Percentiles rank a stretch among this genome's conserved stretches.
These are phyloP conservation scores for Kodamaea hsintzibuensis DNA, from an alignment of 805 yeast genomes.

Conservation along the genomic window DNA sequence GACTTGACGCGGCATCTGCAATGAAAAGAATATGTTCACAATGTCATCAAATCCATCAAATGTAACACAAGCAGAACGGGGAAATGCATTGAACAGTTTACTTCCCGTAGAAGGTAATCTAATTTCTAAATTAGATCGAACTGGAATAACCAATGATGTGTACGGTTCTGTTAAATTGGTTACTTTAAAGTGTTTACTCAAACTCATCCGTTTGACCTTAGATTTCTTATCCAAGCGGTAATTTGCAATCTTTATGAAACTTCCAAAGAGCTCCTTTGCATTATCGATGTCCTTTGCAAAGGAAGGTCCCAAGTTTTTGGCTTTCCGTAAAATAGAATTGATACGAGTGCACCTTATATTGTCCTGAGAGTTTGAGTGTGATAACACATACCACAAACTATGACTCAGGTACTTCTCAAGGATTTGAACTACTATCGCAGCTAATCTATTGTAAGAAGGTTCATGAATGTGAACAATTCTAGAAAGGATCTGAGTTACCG, in stretches of 20 bases:
- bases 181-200: slow-evolving; percentile 44
- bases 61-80: slow-evolving; percentile 44
- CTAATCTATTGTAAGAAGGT: slow-evolving; percentile 55
- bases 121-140: slow-evolving; percentile 66
- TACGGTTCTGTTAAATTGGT: slow-evolving; percentile 28
- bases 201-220: slow-evolving; percentile 33
- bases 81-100: slow-evolving; percentile 47
- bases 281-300: slow-evolving; percentile 19
- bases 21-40: slow-evolving; percentile 72
- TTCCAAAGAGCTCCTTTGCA: slow-evolving; percentile 40
- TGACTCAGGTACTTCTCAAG: slow-evolving; percentile 73
- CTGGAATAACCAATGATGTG: slow-evolving; percentile 67
- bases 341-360: slow-evolving; percentile 29
- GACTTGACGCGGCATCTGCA: slow-evolving; percentile 84
- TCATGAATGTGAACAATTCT: slow-evolving; percentile 66
- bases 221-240: slow-evolving; percentile 37
- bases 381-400: slow-evolving; percentile 80
- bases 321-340: slow-evolving; percentile 19
- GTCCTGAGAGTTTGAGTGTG: slow-evolving; percentile 62
- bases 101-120: slow-evolving; percentile 53
- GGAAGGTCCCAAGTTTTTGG: slow-evolving; percentile 14
- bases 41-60: slow-evolving; percentile 63
- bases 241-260: slow-evolving; percentile 45
- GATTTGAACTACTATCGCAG: slow-evolving; percentile 57
- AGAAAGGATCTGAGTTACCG: slow-evolving; percentile 82